phyloP scores from a whole-genome alignment of 2,329 filamentous ascomycete genomes.

The Penicillium fuscoglaucum region DNA sequence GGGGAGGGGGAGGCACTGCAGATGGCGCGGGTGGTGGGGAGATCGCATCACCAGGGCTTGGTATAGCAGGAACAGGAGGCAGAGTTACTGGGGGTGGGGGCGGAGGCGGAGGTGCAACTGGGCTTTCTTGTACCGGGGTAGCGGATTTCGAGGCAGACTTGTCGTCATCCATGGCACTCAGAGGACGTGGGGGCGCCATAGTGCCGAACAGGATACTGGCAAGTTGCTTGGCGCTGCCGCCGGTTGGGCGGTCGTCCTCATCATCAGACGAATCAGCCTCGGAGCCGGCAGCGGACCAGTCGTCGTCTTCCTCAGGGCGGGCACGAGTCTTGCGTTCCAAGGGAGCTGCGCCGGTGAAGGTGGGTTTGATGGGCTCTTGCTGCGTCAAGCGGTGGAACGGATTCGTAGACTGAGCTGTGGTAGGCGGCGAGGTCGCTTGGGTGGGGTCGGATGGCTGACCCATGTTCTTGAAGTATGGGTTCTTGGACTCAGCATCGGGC shows the following conservation, averaged over 20 bases:
- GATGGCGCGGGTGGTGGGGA: constrained; percentile 32
- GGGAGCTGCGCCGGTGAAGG: constrained; percentile 53
- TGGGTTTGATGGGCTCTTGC: constrained; percentile 52
- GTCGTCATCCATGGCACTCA: constrained; percentile 73
- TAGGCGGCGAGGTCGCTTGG: constrained; percentile 47
- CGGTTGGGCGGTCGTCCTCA: constrained; percentile 74
- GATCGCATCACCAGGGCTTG: constrained; percentile 24
- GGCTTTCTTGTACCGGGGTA: constrained; percentile 46
- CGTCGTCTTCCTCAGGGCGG: constrained; percentile 65
- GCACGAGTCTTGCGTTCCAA: constrained; percentile 52
- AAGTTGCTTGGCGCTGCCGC: constrained; percentile 83
- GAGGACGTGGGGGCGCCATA: constrained; percentile 87
- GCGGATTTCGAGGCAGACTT: constrained; percentile 55
- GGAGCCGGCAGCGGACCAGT: constrained; percentile 80
- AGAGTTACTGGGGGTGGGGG: constrained; percentile 52
- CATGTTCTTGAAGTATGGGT: constrained; percentile 92
- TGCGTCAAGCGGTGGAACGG: constrained; percentile 85
- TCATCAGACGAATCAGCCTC: constrained; percentile 70
- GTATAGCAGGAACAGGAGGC: constrained; percentile 31
- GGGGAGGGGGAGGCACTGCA: constrained; percentile 35
- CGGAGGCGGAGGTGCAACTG: constrained; percentile 41
- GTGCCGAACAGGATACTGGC: constrained; percentile 95
- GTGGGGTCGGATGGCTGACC: constrained; percentile 62
- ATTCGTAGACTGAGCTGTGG: constrained; percentile 74
- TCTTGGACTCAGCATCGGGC: constrained; percentile 76